Conservation (phyloP, 2,329 filamentous ascomycete species). For the Alternaria novae-zelandiae region DNA sequence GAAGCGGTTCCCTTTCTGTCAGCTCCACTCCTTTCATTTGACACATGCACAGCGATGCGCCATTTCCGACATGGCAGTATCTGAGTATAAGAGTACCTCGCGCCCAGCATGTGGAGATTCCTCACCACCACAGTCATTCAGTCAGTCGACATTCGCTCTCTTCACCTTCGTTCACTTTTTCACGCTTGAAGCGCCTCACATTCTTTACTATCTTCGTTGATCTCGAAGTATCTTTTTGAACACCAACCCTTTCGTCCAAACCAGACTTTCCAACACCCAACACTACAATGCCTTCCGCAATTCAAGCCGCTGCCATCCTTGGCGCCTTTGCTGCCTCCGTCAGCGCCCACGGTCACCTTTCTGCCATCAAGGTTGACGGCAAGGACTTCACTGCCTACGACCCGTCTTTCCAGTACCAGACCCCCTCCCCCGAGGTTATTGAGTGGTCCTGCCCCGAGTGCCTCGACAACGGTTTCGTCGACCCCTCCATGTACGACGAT, state of each 20-base stretch:
- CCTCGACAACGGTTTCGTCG: constrained; percentile 61
- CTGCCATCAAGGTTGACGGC: constrained; percentile 54
- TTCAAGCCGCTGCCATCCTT: constrained; percentile 39
- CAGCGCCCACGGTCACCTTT: constrained; percentile 54
- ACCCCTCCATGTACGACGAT: constrained; percentile 54
- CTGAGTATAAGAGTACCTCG: constrained; percentile 21
- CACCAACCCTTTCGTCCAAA: constrained; percentile 14
- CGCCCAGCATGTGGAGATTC: not conserved
- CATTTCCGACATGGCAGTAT: constrained; percentile 8
- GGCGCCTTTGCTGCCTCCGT: constrained; percentile 47
- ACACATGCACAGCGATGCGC: constrained; percentile 11
- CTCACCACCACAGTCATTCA: constrained; percentile 12
- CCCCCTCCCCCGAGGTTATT: constrained; percentile 48
- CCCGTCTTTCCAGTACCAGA: constrained; percentile 48
- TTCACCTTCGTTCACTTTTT: constrained; percentile 35
- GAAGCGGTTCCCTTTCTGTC: constrained; percentile 13
- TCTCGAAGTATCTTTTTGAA: constrained; percentile 26
- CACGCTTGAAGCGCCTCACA: constrained; percentile 35
- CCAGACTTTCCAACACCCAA: constrained; percentile 8
- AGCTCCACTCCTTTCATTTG: constrained; percentile 9
- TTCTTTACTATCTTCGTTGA: constrained; percentile 36
- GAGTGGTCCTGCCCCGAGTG: constrained; percentile 62
- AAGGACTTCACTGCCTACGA: constrained; percentile 53
- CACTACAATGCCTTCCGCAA: constrained; percentile 37
- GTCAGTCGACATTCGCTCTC: constrained; percentile 10